These are phyloP conservation scores for Backusella macrospora DNA, from an alignment of 192 early-diverging fungal species.

Conservation along the genomic window DNA sequence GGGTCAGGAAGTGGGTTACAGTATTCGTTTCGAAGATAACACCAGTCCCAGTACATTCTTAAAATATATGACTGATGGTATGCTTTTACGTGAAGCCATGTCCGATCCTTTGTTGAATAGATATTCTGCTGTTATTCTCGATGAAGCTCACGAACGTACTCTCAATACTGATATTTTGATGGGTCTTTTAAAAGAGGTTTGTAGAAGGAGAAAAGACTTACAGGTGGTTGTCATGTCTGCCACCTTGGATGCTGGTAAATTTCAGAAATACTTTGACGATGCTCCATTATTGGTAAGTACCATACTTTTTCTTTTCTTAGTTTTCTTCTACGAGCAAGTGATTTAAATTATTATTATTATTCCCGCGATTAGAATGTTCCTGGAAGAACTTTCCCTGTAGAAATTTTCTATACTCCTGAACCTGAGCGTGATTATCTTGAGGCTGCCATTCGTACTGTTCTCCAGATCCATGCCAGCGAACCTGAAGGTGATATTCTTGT, in stretches of 20 bases:
- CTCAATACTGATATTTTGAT: slow-evolving; percentile 97
- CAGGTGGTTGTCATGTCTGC: slow-evolving; percentile 97
- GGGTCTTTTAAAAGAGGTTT: slow-evolving; percentile 94
- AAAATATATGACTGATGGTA: slow-evolving; percentile 99
- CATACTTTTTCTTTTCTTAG: neutral
- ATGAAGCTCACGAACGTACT: slow-evolving; percentile 99
- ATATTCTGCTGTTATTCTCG: slow-evolving; percentile 96
- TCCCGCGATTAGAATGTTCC: slow-evolving; percentile 65
- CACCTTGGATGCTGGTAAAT: slow-evolving; percentile 97
- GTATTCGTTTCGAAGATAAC: slow-evolving; percentile 97
- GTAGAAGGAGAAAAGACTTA: slow-evolving; percentile 74
- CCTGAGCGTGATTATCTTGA: slow-evolving; percentile 98
- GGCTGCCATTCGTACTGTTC: slow-evolving; percentile 91
- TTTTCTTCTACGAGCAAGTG: neutral
- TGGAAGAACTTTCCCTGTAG: slow-evolving; percentile 98
- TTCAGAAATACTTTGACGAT: slow-evolving; percentile 97
- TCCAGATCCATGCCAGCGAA: slow-evolving; percentile 93
- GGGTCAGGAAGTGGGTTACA: slow-evolving; percentile 97
- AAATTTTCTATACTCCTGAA: slow-evolving; percentile 96
- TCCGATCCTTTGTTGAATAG: slow-evolving; percentile 81
- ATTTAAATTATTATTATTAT: neutral
- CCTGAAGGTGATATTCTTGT: slow-evolving; percentile 95
- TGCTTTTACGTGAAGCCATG: slow-evolving; percentile 98
- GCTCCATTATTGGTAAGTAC: slow-evolving; percentile 82
- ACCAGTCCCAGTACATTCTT: slow-evolving; percentile 83